Percentiles rank a stretch among this genome's conserved stretches.
Conservation (phyloP, 2,329 filamentous ascomycete genomes). For the Trichoderma harzianum region DNA sequence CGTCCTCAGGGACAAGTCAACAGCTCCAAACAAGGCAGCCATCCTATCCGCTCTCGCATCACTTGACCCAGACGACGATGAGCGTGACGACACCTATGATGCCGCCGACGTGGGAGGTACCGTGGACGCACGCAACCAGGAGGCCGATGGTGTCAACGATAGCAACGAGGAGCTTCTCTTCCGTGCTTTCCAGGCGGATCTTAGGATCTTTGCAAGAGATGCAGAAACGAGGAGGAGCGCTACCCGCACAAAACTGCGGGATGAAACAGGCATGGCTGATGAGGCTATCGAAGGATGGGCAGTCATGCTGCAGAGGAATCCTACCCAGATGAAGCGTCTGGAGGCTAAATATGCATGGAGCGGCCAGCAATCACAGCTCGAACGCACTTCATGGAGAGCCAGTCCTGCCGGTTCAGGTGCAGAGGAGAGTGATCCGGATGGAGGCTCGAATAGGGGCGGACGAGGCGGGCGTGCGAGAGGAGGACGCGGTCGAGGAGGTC, state of each 20-base stretch:
- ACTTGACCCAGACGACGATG: constrained; percentile 93
- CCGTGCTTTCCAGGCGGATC: constrained; percentile 62
- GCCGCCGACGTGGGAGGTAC: constrained; percentile 86
- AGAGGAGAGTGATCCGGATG: constrained; percentile 53
- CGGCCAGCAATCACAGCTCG: constrained; percentile 63
- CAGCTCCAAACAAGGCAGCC: constrained; percentile 72
- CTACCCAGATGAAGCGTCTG: constrained; percentile 63
- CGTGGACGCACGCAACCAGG: constrained; percentile 66
- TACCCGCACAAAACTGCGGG: constrained; percentile 61
- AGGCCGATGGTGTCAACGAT: constrained; percentile 46
- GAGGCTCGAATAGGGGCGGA: constrained; percentile 43
- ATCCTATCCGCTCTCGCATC: constrained; percentile 83
- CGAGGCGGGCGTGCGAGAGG: constrained; percentile 45
- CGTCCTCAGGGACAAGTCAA: constrained; percentile 62
- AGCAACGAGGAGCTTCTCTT: constrained; percentile 70
- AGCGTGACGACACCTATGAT: constrained; percentile 96
- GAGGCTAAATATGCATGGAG: constrained; percentile 68
- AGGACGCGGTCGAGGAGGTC: constrained; percentile 36
- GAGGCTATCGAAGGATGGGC: constrained; percentile 94
- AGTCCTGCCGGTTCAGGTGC: constrained; percentile 52
- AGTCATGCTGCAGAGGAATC: constrained; percentile 75
- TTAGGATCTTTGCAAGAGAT: constrained; percentile 68
- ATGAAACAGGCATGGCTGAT: constrained; percentile 84
- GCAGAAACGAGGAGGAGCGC: constrained; percentile 64
- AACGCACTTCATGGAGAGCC: constrained; percentile 62